Percentiles rank a stretch among this genome's conserved stretches.
Conservation (phyloP, 2,329 filamentous ascomycete species). For the Endothia cerciana region DNA sequence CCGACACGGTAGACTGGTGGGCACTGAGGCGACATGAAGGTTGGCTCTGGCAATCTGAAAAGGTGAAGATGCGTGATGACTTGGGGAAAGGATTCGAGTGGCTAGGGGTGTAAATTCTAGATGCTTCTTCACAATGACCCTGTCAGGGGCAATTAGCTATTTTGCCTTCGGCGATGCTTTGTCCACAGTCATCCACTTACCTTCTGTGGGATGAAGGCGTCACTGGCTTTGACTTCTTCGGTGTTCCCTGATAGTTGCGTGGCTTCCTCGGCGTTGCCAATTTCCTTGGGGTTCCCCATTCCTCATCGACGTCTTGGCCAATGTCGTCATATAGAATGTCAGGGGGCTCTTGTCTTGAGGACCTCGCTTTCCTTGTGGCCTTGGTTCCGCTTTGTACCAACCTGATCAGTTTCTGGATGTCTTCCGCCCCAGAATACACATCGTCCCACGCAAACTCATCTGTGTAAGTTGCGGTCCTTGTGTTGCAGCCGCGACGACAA, state of each 20-base stretch:
- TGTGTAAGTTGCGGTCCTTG: conserved; percentile 86
- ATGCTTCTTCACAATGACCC: conserved; percentile 78
- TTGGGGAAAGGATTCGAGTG: conserved; percentile 79
- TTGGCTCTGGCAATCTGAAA: conserved; percentile 89
- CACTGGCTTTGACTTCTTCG: conserved; percentile 54
- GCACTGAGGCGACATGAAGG: conserved; percentile 92
- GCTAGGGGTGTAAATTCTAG: conserved; percentile 96
- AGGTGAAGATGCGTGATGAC: conserved; percentile 76
- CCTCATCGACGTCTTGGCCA: conserved; percentile 39
- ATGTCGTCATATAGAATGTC: conserved; percentile 40
- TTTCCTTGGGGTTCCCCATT: conserved; percentile 38
- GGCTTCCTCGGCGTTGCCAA: conserved; percentile 39
- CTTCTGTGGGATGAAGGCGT: conserved; percentile 49
- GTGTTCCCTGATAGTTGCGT: conserved; percentile 48
- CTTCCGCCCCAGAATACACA: conserved; percentile 67
- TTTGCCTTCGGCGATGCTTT: conserved; percentile 44
- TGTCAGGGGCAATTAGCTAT: conserved; percentile 34
- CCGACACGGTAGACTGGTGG: conserved; percentile 84
- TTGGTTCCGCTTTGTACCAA: conserved; percentile 75
- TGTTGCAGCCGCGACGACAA: conserved; percentile 87
- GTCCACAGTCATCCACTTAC: conserved; percentile 42
- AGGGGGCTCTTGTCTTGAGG: conserved; percentile 34
- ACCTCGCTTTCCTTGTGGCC: conserved; percentile 59
- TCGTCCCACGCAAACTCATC: conserved; percentile 93
- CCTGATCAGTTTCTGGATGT: conserved; percentile 67